These are phyloP conservation scores for Beauveria bassiana DNA, from an alignment of 2,329 filamentous ascomycete species.

Conservation along the genomic window DNA sequence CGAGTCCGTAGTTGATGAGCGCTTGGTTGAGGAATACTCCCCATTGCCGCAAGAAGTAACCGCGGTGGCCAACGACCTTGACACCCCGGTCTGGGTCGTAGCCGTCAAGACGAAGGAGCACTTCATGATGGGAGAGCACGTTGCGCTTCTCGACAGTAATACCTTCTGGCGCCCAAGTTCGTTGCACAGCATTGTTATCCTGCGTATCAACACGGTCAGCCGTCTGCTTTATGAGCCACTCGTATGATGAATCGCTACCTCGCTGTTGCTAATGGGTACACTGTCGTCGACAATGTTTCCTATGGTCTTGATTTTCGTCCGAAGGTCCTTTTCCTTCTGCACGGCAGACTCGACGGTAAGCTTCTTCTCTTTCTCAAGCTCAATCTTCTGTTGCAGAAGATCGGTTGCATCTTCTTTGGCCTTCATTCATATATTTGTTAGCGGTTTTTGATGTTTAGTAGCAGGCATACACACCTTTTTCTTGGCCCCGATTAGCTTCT, in stretches of 20 bases:
- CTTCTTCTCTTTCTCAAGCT: conserved; percentile 77
- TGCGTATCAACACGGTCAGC: conserved; percentile 16
- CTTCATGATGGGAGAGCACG: conserved; percentile 87
- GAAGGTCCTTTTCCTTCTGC: conserved; percentile 67
- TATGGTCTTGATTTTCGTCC: conserved; percentile 73
- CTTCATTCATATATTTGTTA: conserved; percentile 26
- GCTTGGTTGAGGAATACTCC: conserved; percentile 90
- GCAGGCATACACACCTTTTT: conserved; percentile 58
- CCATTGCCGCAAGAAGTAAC: conserved; percentile 86
- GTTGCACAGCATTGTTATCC: conserved; percentile 73
- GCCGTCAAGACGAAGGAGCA: conserved; percentile 77
- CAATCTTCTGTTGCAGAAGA: conserved; percentile 68
- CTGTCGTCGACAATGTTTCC: conserved; percentile 70
- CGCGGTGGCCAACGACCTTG: conserved; percentile 89
- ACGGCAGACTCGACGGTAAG: conserved; percentile 63
- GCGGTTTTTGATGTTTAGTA: background rate
- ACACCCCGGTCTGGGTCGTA: conserved; percentile 90
- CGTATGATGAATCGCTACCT: conserved; percentile 39
- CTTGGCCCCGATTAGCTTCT: conserved; percentile 84
- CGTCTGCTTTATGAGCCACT: background rate
- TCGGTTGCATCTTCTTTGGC: conserved; percentile 82
- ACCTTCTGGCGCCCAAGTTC: conserved; percentile 74
- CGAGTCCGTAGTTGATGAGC: conserved; percentile 87
- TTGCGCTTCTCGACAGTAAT: conserved; percentile 66
- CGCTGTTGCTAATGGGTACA: conserved; percentile 75